Percentiles rank a stretch among this genome's conserved stretches.
phyloP scores from a whole-genome alignment of 2,329 filamentous ascomycete genomes.

The Whalleya microplaca region DNA sequence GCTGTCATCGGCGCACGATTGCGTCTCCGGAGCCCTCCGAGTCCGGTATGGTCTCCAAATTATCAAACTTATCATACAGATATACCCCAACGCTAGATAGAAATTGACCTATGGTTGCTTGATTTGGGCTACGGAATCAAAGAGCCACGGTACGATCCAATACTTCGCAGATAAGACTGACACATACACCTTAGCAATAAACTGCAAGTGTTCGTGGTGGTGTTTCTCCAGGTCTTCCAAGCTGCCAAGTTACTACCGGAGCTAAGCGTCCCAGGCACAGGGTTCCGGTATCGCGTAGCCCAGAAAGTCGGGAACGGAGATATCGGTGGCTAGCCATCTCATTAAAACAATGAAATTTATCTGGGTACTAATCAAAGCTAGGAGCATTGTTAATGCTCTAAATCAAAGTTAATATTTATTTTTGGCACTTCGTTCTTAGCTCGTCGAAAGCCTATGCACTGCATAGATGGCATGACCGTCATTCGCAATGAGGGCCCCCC shows the following conservation, averaged over 20 bases:
- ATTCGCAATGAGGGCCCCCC: too few species aligned
- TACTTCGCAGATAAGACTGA: neutral
- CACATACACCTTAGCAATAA: neutral
- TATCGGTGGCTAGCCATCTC: neutral
- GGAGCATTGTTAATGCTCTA: neutral
- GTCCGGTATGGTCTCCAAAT: neutral
- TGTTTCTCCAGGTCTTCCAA: neutral
- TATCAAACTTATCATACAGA: too few species aligned
- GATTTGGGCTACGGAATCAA: neutral
- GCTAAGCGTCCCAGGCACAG: neutral
- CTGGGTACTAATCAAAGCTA: neutral
- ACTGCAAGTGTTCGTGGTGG: too few species aligned
- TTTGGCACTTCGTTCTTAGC: too few species aligned
- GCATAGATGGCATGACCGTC: too few species aligned
- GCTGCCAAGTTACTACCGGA: neutral
- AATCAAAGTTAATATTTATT: too few species aligned
- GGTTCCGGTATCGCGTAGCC: neutral
- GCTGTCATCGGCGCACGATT: neutral
- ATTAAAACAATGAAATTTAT: neutral
- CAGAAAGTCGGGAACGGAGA: neutral
- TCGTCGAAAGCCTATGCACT: too few species aligned
- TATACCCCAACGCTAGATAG: neutral
- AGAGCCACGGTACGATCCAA: neutral
- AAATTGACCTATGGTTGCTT: neutral
- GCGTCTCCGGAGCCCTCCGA: neutral